phyloP scores from a whole-genome alignment of 2,329 filamentous ascomycete genomes.

The Pseudogymnoascus sp. region DNA sequence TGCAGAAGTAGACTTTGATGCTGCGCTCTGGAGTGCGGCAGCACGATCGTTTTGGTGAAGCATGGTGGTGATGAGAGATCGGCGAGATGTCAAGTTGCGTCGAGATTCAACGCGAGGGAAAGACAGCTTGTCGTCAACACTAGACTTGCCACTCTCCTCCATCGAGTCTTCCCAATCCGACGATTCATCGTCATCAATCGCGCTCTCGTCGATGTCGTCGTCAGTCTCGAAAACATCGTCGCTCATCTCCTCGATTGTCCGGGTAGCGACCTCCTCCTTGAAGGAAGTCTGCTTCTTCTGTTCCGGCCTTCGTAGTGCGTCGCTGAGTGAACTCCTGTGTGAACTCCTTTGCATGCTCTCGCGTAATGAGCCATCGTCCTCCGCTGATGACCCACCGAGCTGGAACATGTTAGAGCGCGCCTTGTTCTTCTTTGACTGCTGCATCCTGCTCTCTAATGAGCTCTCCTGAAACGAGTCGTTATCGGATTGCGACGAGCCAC shows the following conservation, averaged over 20 bases:
- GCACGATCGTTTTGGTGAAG: conserved; percentile 73
- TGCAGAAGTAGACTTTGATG: conserved; percentile 43
- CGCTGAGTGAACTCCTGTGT: conserved; percentile 45
- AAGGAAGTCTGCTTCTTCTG: conserved; percentile 77
- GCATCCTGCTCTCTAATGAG: conserved; percentile 20
- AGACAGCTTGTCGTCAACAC: conserved; percentile 67
- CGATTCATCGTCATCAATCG: conserved; percentile 60
- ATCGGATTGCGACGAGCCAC: conserved; percentile 28
- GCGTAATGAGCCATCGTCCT: conserved; percentile 68
- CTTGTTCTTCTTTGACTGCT: conserved; percentile 41
- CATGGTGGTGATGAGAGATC: conserved; percentile 83
- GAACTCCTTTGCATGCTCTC: conserved; percentile 33
- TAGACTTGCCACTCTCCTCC: conserved; percentile 75
- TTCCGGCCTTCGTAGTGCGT: conserved; percentile 38
- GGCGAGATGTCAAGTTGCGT: conserved; percentile 73
- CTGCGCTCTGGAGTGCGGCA: conserved; percentile 56
- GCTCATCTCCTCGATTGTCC: conserved; percentile 51
- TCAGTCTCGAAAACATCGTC: conserved; percentile 51
- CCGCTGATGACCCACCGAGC: conserved; percentile 73
- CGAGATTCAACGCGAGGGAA: conserved; percentile 90
- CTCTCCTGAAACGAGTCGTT: conserved; percentile 27
- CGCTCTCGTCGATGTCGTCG: conserved; percentile 70
- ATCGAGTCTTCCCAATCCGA: conserved; percentile 56
- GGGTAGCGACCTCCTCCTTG: conserved; percentile 63
- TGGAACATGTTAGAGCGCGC: conserved; percentile 47